phyloP scores from a whole-genome alignment of 768 basidiomycete genomes.

The Amanita rubescens region DNA sequence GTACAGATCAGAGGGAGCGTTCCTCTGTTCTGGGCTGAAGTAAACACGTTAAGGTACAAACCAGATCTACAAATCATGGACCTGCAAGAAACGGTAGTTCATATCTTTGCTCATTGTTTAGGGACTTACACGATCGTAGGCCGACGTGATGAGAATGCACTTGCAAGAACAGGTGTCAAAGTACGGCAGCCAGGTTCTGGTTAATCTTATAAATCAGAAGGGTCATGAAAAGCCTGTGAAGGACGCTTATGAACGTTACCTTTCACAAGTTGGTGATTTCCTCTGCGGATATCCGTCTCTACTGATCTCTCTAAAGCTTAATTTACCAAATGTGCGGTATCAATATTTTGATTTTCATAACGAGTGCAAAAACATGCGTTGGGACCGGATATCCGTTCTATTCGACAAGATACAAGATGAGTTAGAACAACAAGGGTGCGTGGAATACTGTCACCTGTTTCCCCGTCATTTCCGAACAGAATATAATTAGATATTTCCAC shows the following conservation, averaged over 20 bases:
- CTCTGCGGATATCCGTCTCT: background rate
- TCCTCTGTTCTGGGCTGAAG: slow-evolving; percentile 93
- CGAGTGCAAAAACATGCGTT: slow-evolving; percentile 91
- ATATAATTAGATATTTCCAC: slow-evolving; percentile 63
- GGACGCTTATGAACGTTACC: slow-evolving; percentile 82
- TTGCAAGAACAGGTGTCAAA: slow-evolving; percentile 59
- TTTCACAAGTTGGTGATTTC: slow-evolving; percentile 46
- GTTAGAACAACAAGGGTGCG: slow-evolving; percentile 61
- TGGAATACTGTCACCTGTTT: background rate
- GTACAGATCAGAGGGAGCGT: slow-evolving; percentile 93
- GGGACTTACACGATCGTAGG: slow-evolving; percentile 31
- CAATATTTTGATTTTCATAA: slow-evolving; percentile 97
- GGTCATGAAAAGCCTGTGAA: slow-evolving; percentile 92
- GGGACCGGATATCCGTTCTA: slow-evolving; percentile 84
- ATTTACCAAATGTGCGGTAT: slow-evolving; percentile 69
- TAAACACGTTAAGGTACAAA: slow-evolving; percentile 92
- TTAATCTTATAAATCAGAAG: slow-evolving; percentile 91
- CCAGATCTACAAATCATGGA: slow-evolving; percentile 98
- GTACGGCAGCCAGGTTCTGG: slow-evolving; percentile 75
- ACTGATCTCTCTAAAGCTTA: slow-evolving; percentile 33
- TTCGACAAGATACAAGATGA: slow-evolving; percentile 72
- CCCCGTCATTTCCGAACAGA: background rate
- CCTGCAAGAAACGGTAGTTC: slow-evolving; percentile 62
- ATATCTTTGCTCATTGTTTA: background rate
- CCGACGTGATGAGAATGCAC: slow-evolving; percentile 65